These are phyloP conservation scores for Thalassiosira hispida DNA, from an alignment of 352 stramenopile genomes.

Conservation along the genomic window DNA sequence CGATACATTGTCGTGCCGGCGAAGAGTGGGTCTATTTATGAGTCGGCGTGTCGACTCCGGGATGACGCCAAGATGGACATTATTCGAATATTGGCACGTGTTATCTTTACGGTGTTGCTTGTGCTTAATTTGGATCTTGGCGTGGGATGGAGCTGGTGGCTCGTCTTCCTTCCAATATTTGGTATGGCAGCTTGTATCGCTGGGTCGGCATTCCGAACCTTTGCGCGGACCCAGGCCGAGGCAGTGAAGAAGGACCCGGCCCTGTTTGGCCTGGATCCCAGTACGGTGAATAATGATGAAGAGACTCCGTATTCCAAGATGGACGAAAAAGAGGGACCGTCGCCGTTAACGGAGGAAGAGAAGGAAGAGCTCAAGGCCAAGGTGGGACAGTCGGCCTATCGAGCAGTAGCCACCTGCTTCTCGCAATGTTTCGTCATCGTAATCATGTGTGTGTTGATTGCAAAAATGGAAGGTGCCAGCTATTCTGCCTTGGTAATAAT, in stretches of 20 bases:
- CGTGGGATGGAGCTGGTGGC: slow-evolving; percentile 80
- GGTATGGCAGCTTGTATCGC: slow-evolving; percentile 62
- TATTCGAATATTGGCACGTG: slow-evolving; percentile 60
- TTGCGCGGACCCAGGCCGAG: slow-evolving; percentile 61
- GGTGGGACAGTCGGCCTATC: slow-evolving; percentile 65
- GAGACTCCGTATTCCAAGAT: slow-evolving; percentile 57
- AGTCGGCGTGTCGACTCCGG: slow-evolving; percentile 63
- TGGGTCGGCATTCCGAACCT: slow-evolving; percentile 62
- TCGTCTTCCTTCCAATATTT: slow-evolving; percentile 81
- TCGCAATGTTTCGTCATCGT: slow-evolving; percentile 78
- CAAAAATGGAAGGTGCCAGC: slow-evolving; percentile 74
- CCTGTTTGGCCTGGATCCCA: slow-evolving; percentile 56
- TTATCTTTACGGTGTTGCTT: slow-evolving; percentile 70
- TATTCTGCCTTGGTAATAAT: slow-evolving; percentile 81
- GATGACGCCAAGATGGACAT: slow-evolving; percentile 68
- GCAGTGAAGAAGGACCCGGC: slow-evolving; percentile 66
- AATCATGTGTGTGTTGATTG: slow-evolving; percentile 70
- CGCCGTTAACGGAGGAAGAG: slow-evolving; percentile 72
- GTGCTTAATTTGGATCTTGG: slow-evolving; percentile 67
- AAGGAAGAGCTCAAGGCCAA: slow-evolving; percentile 73
- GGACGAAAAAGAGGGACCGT: slow-evolving; percentile 35
- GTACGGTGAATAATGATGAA: slow-evolving; percentile 11
- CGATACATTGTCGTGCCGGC: slow-evolving; percentile 72
- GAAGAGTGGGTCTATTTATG: slow-evolving; percentile 57
- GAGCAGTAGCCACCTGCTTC: slow-evolving; percentile 70